A percentile compares a stretch with the other conserved stretches of the same genome.
Evolutionary conservation across 179 eudicot genomes (phyloP).

Genomic region (Heliamphora pulchella): DNA sequence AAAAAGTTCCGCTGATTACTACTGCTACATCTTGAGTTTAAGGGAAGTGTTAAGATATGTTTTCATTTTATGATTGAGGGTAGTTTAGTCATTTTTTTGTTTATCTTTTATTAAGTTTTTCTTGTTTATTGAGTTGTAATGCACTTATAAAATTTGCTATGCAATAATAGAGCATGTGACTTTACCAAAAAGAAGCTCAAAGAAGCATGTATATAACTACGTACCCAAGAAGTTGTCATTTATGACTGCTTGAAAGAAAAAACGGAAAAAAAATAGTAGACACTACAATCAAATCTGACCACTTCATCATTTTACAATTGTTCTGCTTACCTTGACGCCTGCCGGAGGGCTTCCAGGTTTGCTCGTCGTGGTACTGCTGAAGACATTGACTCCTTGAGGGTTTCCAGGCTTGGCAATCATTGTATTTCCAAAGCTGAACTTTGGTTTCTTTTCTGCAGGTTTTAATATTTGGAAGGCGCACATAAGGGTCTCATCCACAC

Average conservation of each 20-base stretch:
- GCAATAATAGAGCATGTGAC: no score
- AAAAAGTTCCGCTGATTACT: no score
- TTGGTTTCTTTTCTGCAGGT: constrained; percentile 50
- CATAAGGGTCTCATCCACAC: constrained; percentile 58
- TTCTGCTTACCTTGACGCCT: constrained; percentile 14
- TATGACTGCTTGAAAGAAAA: neutral
- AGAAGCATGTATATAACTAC: neutral
- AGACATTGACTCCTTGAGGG: constrained; percentile 9
- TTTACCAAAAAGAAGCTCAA: neutral
- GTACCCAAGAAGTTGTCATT: neutral
- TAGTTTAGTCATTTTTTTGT: no score
- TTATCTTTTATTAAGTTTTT: no score
- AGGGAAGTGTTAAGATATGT: no score
- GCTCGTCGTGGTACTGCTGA: neutral
- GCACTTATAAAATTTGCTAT: no score
- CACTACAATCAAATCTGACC: neutral
- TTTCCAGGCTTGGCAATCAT: constrained; percentile 4
- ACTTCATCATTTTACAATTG: neutral
- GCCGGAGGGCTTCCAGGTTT: constrained; percentile 10
- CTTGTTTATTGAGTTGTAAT: no score
- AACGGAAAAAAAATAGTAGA: neutral
- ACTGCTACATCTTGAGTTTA: no score
- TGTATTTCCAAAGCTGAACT: constrained; percentile 18
- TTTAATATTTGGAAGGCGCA: constrained; percentile 40
- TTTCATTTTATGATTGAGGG: no score